Conservation (phyloP, 169 alveolate species). For the Eimeria tenella region DNA sequence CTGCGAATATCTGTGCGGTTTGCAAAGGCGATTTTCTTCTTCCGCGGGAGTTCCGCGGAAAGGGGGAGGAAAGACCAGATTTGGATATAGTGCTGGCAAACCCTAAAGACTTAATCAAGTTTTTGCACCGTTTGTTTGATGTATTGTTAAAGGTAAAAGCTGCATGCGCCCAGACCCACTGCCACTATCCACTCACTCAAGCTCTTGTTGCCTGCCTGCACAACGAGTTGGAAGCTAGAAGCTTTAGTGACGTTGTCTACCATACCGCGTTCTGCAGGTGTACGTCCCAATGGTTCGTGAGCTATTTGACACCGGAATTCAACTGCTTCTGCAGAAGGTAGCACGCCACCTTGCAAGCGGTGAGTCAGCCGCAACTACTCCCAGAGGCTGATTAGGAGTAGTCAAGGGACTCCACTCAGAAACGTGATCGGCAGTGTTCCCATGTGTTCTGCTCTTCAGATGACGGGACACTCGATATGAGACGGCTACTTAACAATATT, state of each 20-base stretch:
- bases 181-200: neutral
- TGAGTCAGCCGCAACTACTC: neutral
- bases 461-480: constrained; percentile 25
- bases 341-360: constrained; percentile 34
- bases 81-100: constrained; percentile 64
- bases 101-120: constrained; percentile 52
- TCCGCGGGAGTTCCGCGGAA: constrained; percentile 31
- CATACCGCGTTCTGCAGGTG: neutral
- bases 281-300: constrained; percentile 67
- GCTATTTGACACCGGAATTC: constrained; percentile 45
- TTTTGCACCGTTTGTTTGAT: constrained; percentile 48
- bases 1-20: neutral
- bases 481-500: constrained; percentile 41
- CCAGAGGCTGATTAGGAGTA: neutral
- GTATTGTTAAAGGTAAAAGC: constrained; percentile 32
- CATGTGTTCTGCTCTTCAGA: neutral
- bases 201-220: no score
- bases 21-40: constrained; percentile 68
- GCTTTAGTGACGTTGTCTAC: no score
- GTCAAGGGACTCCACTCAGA: no score
- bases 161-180: neutral
- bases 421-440: no score
- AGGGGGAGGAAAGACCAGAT: neutral
- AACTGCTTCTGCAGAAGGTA: constrained; percentile 53
- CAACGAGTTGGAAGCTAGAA: no score